Percentiles rank a stretch among this genome's conserved stretches.
phyloP scores from a whole-genome alignment of 192 early-diverging fungal species.

The Linnemannia schmuckeri region DNA sequence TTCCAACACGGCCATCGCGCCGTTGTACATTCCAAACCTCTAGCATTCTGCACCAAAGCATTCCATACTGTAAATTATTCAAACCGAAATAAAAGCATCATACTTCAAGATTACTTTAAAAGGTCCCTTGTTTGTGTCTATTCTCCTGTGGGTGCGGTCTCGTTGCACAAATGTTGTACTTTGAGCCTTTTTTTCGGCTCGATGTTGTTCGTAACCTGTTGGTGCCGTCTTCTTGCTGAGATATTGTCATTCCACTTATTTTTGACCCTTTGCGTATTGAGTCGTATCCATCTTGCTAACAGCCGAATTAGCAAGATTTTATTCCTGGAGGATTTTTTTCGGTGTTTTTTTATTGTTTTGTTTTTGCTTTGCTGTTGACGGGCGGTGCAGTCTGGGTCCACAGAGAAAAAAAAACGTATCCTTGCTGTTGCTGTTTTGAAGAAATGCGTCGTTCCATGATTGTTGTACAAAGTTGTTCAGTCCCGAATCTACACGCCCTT shows the following conservation, averaged over 20 bases:
- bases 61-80: neutral
- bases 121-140: neutral
- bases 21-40: neutral
- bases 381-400: neutral
- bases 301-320: neutral
- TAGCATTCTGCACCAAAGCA: neutral
- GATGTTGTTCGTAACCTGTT: neutral
- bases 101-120: neutral
- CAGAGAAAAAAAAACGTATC: neutral
- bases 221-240: neutral
- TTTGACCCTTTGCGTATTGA: neutral
- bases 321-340: neutral
- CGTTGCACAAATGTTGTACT: neutral
- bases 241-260: neutral
- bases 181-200: neutral
- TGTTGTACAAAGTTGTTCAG: constrained; percentile 3
- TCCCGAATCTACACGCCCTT: constrained; percentile 10
- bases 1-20: neutral
- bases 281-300: neutral
- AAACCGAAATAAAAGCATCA: neutral
- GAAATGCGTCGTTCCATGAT: neutral
- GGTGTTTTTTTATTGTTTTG: neutral
- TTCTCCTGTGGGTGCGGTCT: neutral
- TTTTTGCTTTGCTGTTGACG: neutral
- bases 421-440: neutral